Evolutionary conservation across 2,329 filamentous ascomycete genomes (phyloP).

Genomic region (Xylaria sp.): DNA sequence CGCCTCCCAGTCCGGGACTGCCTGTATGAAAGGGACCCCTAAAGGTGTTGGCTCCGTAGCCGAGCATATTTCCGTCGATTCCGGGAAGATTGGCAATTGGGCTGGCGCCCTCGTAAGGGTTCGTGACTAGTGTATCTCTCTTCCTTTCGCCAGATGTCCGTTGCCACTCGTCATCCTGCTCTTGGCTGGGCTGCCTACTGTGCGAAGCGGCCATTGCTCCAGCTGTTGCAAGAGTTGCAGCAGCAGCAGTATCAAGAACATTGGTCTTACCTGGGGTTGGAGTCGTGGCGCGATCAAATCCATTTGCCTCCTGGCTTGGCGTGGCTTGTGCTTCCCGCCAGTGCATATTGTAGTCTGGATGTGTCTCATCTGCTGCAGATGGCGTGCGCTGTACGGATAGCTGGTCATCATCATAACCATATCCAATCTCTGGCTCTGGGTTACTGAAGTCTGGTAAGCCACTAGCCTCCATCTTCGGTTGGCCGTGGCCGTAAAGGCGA

Average conservation of each 20-base stretch:
- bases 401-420: conserved; percentile 63
- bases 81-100: conserved; percentile 67
- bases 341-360: conserved; percentile 45
- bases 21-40: conserved; percentile 62
- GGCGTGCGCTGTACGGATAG: conserved; percentile 77
- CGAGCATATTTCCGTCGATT: conserved; percentile 62
- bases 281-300: conserved; percentile 48
- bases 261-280: conserved; percentile 47
- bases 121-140: conserved; percentile 73
- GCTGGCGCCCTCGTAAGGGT: conserved; percentile 74
- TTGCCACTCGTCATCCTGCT: conserved; percentile 73
- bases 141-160: conserved; percentile 71
- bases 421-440: conserved; percentile 82
- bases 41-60: conserved; percentile 54
- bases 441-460: conserved; percentile 75
- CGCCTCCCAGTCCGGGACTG: conserved; percentile 70
- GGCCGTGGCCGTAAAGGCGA: conserved; percentile 63
- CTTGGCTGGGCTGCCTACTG: conserved; percentile 65
- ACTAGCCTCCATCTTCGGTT: conserved; percentile 72
- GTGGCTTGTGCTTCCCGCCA: conserved; percentile 50
- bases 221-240: conserved; percentile 64
- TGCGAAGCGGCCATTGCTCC: conserved; percentile 59
- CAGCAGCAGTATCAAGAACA: conserved; percentile 60
- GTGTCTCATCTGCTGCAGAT: conserved; percentile 77
- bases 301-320: conserved; percentile 50